phyloP scores from a whole-genome alignment of 208 protist species.

The Trichomonas tenax region DNA sequence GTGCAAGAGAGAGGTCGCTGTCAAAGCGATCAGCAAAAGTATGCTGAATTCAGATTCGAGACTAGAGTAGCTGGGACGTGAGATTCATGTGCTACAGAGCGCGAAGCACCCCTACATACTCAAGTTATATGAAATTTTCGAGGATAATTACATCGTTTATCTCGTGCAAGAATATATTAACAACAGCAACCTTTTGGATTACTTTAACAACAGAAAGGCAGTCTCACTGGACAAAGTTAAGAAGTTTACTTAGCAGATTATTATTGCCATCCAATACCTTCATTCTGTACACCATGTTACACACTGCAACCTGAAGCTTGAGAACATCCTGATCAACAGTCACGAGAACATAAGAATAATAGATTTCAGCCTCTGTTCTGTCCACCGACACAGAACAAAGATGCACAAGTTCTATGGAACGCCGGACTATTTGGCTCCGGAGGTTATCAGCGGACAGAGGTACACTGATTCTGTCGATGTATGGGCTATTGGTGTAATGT shows the following conservation, averaged over 20 bases:
- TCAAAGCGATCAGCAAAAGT: neutral
- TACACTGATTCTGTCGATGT: neutral
- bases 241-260: neutral
- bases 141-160: neutral
- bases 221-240: neutral
- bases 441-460: neutral
- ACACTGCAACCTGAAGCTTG: neutral
- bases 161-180: neutral
- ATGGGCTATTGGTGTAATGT: neutral
- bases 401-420: neutral
- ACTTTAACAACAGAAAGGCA: neutral
- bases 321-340: neutral
- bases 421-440: neutral
- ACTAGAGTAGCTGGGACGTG: neutral
- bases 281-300: neutral
- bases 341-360: neutral
- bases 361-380: neutral
- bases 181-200: neutral
- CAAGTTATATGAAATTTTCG: neutral
- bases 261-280: neutral
- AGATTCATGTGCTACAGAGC: neutral
- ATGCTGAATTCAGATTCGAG: neutral
- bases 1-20: neutral
- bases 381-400: neutral
- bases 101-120: neutral